Conservation (phyloP, 108 stramenopile species). For the Fistulifera pelliculosa region DNA sequence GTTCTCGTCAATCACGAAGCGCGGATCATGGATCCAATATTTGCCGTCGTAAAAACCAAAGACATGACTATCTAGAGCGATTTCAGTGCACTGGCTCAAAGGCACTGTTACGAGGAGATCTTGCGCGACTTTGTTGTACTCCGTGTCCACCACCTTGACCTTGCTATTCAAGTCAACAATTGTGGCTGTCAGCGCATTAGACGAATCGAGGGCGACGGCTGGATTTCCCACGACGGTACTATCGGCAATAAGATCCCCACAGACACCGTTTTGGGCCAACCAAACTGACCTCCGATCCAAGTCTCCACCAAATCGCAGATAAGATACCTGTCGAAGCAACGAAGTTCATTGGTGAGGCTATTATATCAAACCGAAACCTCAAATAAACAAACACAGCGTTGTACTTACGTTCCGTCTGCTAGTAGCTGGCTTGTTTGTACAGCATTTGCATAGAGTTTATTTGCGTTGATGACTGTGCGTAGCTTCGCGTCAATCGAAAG, state of each 20-base stretch:
- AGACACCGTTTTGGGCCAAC: too few species aligned
- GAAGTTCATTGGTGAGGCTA: background rate
- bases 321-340: background rate
- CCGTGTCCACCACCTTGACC: background rate
- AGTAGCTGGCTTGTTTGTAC: background rate
- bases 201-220: background rate
- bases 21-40: conserved; percentile 10
- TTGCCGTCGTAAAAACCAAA: background rate
- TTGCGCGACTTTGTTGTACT: background rate
- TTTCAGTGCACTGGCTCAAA: background rate
- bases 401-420: background rate
- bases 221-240: background rate
- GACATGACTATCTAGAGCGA: background rate
- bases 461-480: conserved; percentile 5
- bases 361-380: too few species aligned
- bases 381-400: background rate
- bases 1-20: conserved; percentile 12
- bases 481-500: background rate
- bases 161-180: background rate
- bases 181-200: background rate
- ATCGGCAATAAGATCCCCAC: too few species aligned
- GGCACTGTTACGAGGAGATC: too few species aligned
- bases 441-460: background rate
- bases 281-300: too few species aligned
- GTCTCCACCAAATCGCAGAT: background rate